These are phyloP conservation scores for Cadophora luteo-olivacea DNA, from an alignment of 2,329 filamentous ascomycete species.

Conservation along the genomic window DNA sequence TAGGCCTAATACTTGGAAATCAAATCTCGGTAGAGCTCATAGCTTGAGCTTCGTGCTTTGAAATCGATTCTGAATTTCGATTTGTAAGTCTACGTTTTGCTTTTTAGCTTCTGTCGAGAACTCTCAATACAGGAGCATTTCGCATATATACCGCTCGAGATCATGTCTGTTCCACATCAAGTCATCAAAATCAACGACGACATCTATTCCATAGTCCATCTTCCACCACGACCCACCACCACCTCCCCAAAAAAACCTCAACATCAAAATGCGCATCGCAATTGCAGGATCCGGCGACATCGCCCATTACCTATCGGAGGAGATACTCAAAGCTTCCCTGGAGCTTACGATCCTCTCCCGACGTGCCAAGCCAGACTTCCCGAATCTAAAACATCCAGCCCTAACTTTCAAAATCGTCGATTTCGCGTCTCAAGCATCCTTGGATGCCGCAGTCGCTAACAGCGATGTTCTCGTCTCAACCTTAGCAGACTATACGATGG, in stretches of 20 bases:
- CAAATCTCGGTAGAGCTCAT: background rate
- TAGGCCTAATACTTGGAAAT: too few species aligned
- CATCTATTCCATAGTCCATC: too few species aligned
- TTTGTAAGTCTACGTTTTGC: background rate
- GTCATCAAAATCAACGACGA: background rate
- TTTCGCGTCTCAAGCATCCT: background rate
- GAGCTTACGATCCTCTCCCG: background rate
- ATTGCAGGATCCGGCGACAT: background rate
- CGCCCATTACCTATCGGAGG: background rate
- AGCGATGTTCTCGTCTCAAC: constrained; percentile 6
- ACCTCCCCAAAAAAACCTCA: too few species aligned
- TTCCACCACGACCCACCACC: background rate
- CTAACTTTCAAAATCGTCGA: background rate
- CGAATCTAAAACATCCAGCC: background rate
- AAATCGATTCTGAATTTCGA: background rate
- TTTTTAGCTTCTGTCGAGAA: background rate
- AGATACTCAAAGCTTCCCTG: background rate
- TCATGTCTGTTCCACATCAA: background rate
- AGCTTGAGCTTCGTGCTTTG: background rate
- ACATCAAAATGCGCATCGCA: background rate
- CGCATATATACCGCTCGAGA: background rate
- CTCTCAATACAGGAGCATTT: background rate
- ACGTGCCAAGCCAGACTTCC: background rate
- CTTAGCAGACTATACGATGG: background rate
- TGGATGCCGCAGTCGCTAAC: background rate